phyloP scores from a whole-genome alignment of 1,139 yeast species.

The Dujonia santamariae region DNA sequence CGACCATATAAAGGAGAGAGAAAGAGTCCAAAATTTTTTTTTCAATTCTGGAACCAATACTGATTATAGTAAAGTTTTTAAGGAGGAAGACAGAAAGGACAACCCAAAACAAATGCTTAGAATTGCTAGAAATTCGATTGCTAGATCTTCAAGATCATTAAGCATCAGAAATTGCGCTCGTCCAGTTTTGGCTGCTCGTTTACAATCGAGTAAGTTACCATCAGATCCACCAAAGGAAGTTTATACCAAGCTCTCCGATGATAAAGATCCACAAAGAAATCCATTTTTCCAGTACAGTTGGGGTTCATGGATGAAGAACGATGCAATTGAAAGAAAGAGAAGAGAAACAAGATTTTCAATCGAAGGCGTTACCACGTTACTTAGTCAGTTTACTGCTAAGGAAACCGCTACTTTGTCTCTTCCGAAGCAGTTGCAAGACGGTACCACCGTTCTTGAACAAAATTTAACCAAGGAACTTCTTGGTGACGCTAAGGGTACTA shows the following conservation, averaged over 20 bases:
- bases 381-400: slow-evolving; percentile 37
- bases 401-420: slow-evolving; percentile 22
- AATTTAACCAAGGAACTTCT: slow-evolving; percentile 40
- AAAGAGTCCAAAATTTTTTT: slow-evolving; percentile 7
- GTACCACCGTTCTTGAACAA: slow-evolving; percentile 42
- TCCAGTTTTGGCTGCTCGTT: neutral
- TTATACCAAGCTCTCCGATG: slow-evolving; percentile 55
- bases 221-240: slow-evolving; percentile 26
- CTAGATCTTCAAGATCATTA: too few relatives aligned
- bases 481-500: slow-evolving; percentile 39
- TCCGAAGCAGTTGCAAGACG: slow-evolving; percentile 40
- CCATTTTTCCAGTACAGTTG: slow-evolving; percentile 84
- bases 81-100: too few relatives aligned
- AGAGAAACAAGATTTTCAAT: slow-evolving; percentile 83
- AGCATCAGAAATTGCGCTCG: too few relatives aligned
- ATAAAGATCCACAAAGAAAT: slow-evolving; percentile 65
- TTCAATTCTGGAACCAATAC: too few relatives aligned
- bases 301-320: slow-evolving; percentile 93
- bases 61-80: too few relatives aligned
- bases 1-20: too few relatives aligned
- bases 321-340: slow-evolving; percentile 64
- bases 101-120: too few relatives aligned
- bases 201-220: slow-evolving; percentile 8
- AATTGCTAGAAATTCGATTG: too few relatives aligned
- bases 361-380: slow-evolving; percentile 60